phyloP scores from a whole-genome alignment of 768 basidiomycete species.

The Astraeus odoratus region DNA sequence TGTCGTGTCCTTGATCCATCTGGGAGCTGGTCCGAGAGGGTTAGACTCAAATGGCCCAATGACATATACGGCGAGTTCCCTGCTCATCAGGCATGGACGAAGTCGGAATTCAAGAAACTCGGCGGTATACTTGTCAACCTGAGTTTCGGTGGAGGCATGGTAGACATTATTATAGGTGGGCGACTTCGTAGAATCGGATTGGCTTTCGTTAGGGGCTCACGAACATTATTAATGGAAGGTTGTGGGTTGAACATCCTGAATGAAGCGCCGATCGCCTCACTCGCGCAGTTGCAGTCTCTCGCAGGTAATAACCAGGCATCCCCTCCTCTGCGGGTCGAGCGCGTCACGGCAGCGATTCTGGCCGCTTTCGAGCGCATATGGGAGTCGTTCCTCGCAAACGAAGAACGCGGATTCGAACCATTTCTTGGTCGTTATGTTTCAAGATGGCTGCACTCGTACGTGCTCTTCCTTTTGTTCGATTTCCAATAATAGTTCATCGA shows the following conservation, averaged over 20 bases:
- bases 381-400: slow-evolving; percentile 49
- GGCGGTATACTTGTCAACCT: slow-evolving; percentile 92
- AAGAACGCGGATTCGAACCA: slow-evolving; percentile 62
- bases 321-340: slow-evolving; percentile 55
- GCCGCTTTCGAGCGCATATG: slow-evolving; percentile 75
- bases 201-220: no score
- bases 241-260: slow-evolving; percentile 88
- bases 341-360: slow-evolving; percentile 67
- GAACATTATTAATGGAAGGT: slow-evolving; percentile 43
- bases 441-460: slow-evolving; percentile 90
- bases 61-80: slow-evolving; percentile 77
- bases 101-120: slow-evolving; percentile 60
- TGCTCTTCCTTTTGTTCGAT: slow-evolving; percentile 13
- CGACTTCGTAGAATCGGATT: neutral
- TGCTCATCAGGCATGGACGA: slow-evolving; percentile 21
- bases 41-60: slow-evolving; percentile 95
- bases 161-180: slow-evolving; percentile 78
- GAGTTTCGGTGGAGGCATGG: slow-evolving; percentile 63
- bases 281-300: slow-evolving; percentile 57
- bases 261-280: slow-evolving; percentile 72
- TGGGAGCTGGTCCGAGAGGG: slow-evolving; percentile 38
- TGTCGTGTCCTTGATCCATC: slow-evolving; percentile 54
- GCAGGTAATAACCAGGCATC: neutral
- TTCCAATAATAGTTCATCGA: slow-evolving; percentile 3
- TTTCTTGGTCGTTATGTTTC: slow-evolving; percentile 76